Evolutionary conservation across 768 basidiomycete genomes (phyloP).

Genomic region (Lactifluus rugatus): DNA sequence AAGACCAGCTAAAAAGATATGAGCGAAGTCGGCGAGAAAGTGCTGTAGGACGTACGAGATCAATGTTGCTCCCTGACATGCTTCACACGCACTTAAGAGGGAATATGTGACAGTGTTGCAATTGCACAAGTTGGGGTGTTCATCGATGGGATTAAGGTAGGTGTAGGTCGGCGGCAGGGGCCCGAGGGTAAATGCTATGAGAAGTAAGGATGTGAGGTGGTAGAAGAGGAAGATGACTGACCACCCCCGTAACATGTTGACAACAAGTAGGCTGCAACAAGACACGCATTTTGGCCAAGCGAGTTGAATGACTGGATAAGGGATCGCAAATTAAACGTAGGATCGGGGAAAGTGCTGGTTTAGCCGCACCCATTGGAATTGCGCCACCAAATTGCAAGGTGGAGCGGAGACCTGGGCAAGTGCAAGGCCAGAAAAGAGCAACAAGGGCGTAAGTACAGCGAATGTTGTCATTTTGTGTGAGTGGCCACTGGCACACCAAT

Average conservation of each 20-base stretch:
- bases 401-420: background rate
- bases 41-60: background rate
- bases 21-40: background rate
- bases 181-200: slow-evolving; percentile 2
- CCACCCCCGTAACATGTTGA: slow-evolving; percentile 5
- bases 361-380: background rate
- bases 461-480: background rate
- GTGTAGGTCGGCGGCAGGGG: background rate
- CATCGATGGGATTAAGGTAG: background rate
- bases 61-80: background rate
- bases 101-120: slow-evolving; percentile 6
- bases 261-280: background rate
- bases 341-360: background rate
- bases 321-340: background rate
- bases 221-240: background rate
- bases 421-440: background rate
- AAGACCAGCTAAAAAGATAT: background rate
- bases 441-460: background rate
- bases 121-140: slow-evolving; percentile 2
- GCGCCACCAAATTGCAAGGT: background rate
- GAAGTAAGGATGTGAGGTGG: background rate
- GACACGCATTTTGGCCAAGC: slow-evolving; percentile 5
- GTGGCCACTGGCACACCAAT: too few relatives aligned
- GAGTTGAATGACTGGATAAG: background rate
- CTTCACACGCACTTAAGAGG: slow-evolving; percentile 13